Evolutionary conservation across 441 rosid genomes (phyloP).

Genomic region (Eruca vesicaria): DNA sequence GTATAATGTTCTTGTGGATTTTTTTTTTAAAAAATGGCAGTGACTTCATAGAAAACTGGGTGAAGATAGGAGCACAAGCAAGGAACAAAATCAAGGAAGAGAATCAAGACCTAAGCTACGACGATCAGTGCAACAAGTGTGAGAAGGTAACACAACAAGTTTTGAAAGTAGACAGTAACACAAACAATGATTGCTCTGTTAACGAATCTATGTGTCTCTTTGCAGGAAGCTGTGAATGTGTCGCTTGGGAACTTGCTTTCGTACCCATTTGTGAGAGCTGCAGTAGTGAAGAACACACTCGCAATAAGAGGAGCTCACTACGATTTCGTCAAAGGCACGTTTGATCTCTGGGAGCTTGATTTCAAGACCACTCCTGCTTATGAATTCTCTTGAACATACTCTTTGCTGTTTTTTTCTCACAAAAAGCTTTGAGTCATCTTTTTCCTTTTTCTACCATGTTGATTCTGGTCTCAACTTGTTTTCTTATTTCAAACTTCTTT

Average conservation of each 20-base stretch:
- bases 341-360: slow-evolving; percentile 85
- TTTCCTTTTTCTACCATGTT: slow-evolving; percentile 2
- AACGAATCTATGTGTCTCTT: neutral
- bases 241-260: slow-evolving; percentile 87
- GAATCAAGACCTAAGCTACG: slow-evolving; percentile 38
- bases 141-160: slow-evolving; percentile 73
- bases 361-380: slow-evolving; percentile 50
- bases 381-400: slow-evolving; percentile 22
- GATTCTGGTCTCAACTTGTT: slow-evolving; percentile 22
- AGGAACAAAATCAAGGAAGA: slow-evolving; percentile 67
- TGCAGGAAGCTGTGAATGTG: slow-evolving; percentile 95
- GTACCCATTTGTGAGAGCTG: slow-evolving; percentile 86
- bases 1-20: neutral
- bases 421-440: slow-evolving; percentile 13
- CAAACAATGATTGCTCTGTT: neutral
- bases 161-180: too few relatives aligned
- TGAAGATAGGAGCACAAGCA: slow-evolving; percentile 70
- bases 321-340: slow-evolving; percentile 68
- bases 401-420: neutral
- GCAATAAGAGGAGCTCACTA: slow-evolving; percentile 82
- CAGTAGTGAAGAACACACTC: slow-evolving; percentile 50
- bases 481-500: slow-evolving; percentile 3
- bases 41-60: slow-evolving; percentile 90
- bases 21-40: slow-evolving; percentile 38
- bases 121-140: slow-evolving; percentile 67